Base-by-base conservation (phyloP, 2,329 filamentous ascomycete genomes). In the Clonostachys solani region DNA sequence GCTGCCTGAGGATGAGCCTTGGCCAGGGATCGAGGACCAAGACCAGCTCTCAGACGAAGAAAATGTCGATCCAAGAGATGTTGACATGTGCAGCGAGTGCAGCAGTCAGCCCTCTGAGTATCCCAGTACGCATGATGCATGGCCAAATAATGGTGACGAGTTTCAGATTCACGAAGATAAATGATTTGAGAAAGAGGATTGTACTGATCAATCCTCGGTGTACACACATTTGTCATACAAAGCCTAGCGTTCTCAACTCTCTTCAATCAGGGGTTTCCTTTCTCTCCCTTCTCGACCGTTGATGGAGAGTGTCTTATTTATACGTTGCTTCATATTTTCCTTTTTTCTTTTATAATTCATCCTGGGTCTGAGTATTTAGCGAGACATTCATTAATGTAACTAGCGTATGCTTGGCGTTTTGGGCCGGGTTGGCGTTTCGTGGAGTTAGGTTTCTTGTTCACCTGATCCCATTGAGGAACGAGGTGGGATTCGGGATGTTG, bases 21-120 rank as follows among this genome's bases (percentile, higher is more conserved):
- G 78, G 76, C 74, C 71, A 1, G 79, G 79, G 9, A 77, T 82
- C 43, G 77, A 81, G 50, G 78, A 77, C 47, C 63, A 63, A 46
- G 33, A 49, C 15, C 58, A 62, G 40, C 65, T 69, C 52, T 71
- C 68, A 1, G 72, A 80, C 44, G 69, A 66, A 3, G 78, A 82
- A 54, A 80, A 81, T 48, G 59, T 73, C 34, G 72, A 80, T 42
- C 75, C 75, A 3, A 52, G 55, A 9, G 54, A 53, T 16, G 54
- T 53, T 2, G 63, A 58, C 12, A 56, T 58, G n/a, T 52, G 52
- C n/a, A 66, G 59, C 46, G 66, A 67, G 5, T 61, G 52, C 33
- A 80, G 77, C 55, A 77, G 75, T 58, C 68, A 71, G 53, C 79
- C 79, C 2, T 78, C 73, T 16, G 78, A 81, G 55, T 82, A 81